Conservation (phyloP, 1,284 basidiomycete genomes). For the Mycena citricolor region DNA sequence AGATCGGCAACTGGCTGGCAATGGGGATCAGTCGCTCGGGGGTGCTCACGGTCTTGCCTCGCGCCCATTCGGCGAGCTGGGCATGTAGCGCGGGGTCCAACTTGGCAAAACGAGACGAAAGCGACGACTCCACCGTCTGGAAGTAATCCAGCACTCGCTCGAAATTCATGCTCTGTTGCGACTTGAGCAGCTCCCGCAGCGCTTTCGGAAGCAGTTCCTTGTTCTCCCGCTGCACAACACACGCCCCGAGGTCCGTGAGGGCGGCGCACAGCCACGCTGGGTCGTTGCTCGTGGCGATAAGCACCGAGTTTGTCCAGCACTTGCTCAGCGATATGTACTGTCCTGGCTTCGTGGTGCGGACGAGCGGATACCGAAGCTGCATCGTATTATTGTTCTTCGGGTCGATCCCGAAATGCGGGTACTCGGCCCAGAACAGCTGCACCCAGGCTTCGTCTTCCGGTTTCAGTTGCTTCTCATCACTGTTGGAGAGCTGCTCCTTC, state of each 20-base stretch:
- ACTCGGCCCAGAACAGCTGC: constrained; percentile 28
- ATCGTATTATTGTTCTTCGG: constrained; percentile 16
- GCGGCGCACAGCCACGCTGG: constrained; percentile 21
- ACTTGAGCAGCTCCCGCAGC: constrained; percentile 18
- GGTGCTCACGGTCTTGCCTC: constrained; percentile 19
- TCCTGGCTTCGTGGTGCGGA: constrained; percentile 26
- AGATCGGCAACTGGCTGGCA: constrained; percentile 35
- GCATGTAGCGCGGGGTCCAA: constrained; percentile 21
- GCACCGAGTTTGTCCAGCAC: constrained; percentile 23
- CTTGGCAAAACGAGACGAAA: constrained; percentile 19
- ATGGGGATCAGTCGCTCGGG: constrained; percentile 21
- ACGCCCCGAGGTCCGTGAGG: constrained; percentile 26
- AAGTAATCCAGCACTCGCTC: constrained; percentile 20
- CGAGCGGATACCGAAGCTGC: constrained; percentile 34
- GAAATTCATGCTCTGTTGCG: constrained; percentile 16
- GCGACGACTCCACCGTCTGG: constrained; percentile 15
- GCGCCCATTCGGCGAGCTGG: constrained; percentile 33
- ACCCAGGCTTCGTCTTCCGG: constrained; percentile 24
- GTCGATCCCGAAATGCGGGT: constrained; percentile 12
- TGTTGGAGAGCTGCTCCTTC: constrained; percentile 18
- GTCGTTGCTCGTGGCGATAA: constrained; percentile 23
- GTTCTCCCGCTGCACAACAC: constrained; percentile 23
- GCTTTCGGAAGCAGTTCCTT: constrained; percentile 17
- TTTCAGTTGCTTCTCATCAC: constrained; percentile 3
- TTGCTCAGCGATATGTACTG: constrained; percentile 29